phyloP scores from a whole-genome alignment of 2,329 filamentous ascomycete genomes.

The Aspergillus aculeatus region DNA sequence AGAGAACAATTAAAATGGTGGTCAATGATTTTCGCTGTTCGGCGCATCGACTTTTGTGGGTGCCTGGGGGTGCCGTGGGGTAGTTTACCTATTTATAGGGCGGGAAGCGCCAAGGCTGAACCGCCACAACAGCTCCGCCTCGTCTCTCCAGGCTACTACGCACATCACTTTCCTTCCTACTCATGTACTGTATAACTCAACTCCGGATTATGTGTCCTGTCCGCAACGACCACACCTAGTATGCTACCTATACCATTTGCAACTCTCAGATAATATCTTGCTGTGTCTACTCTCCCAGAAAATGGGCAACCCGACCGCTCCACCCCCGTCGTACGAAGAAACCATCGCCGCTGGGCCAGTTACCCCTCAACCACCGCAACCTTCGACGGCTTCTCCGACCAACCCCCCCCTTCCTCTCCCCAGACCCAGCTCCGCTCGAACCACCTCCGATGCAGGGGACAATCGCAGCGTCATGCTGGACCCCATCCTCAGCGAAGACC shows the following conservation, averaged over 20 bases:
- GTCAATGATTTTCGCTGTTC: too few relatives aligned
- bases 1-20: not conserved
- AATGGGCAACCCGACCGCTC: constrained; percentile 1
- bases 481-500: constrained; percentile 11
- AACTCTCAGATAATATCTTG: not conserved
- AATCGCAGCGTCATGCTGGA: constrained; percentile 8
- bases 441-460: constrained; percentile 1
- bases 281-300: not conserved
- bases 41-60: not conserved
- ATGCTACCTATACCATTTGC: not conserved
- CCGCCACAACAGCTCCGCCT: not conserved
- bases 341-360: not conserved
- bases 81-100: not conserved
- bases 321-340: constrained; percentile 3
- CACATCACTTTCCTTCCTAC: too few relatives aligned
- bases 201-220: not conserved
- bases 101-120: not conserved
- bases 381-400: not conserved
- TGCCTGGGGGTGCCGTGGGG: not conserved
- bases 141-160: not conserved
- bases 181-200: too few relatives aligned
- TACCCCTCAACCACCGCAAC: not conserved
- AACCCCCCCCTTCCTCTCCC: constrained; percentile 1
- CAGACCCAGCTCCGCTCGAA: constrained; percentile 3
- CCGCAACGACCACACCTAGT: not conserved